These are phyloP conservation scores for Senna siamea DNA, from an alignment of 306 rosid genomes.

Conservation along the genomic window DNA sequence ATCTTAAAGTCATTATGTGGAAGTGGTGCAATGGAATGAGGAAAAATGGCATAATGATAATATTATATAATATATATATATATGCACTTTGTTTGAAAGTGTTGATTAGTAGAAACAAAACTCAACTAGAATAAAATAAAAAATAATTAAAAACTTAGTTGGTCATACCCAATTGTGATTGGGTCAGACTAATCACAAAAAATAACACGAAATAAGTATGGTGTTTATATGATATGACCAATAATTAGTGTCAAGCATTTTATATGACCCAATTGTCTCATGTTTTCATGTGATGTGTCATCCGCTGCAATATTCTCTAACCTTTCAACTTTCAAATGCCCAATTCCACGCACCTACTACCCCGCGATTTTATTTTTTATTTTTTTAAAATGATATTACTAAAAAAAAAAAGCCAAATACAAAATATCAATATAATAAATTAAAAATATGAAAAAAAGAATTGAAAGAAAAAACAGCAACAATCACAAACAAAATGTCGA, in stretches of 20 bases:
- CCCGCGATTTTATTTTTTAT: too few relatives aligned
- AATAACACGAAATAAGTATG: neutral
- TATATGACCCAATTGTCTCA: neutral
- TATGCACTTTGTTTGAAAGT: too few relatives aligned
- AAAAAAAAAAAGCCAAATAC: too few relatives aligned
- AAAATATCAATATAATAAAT: too few relatives aligned
- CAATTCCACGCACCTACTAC: neutral
- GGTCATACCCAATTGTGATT: neutral
- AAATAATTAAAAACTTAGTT: neutral
- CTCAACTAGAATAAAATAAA: too few relatives aligned
- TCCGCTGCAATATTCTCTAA: neutral
- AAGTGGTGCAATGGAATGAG: neutral
- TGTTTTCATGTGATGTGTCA: too few relatives aligned
- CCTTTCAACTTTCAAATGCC: neutral
- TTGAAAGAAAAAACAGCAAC: too few relatives aligned
- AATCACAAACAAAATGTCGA: too few relatives aligned
- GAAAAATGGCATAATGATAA: neutral
- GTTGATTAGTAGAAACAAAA: too few relatives aligned
- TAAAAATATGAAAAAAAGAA: too few relatives aligned
- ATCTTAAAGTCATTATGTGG: neutral
- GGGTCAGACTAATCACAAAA: constrained; percentile 5
- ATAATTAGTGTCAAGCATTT: neutral
- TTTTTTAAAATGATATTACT: too few relatives aligned
- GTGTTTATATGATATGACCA: neutral
- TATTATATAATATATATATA: neutral